phyloP scores from a whole-genome alignment of 2,329 filamentous ascomycete genomes.

The Lithohypha guttulata region DNA sequence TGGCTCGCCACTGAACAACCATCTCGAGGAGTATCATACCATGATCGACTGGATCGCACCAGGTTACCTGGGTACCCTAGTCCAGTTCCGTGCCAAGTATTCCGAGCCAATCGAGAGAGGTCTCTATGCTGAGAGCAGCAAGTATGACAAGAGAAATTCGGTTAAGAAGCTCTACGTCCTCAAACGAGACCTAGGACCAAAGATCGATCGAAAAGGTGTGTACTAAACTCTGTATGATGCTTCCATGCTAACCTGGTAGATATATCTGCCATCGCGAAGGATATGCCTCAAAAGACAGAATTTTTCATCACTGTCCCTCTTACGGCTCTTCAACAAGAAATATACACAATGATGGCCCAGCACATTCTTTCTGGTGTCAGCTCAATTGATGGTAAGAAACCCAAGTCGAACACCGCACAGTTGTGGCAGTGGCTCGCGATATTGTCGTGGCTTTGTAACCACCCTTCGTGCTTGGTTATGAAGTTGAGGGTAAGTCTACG shows the following conservation, averaged over 20 bases:
- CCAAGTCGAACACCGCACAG: conserved; percentile 25
- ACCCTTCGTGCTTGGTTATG: conserved; percentile 43
- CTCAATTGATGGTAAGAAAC: conserved; percentile 22
- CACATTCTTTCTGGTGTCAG: conserved; percentile 29
- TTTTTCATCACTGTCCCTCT: conserved; percentile 68
- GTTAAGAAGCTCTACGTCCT: conserved; percentile 60
- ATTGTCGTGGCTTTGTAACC: conserved; percentile 47
- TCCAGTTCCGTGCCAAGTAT: conserved; percentile 62
- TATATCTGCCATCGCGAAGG: conserved; percentile 53
- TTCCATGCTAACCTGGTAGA: conserved; percentile 34
- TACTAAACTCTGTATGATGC: background rate
- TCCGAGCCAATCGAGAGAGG: conserved; percentile 63
- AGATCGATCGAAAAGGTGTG: conserved; percentile 51
- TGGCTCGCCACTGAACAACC: conserved; percentile 76
- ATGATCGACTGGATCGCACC: conserved; percentile 83
- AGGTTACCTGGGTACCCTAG: conserved; percentile 57
- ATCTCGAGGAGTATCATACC: conserved; percentile 71
- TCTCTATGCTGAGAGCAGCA: conserved; percentile 53
- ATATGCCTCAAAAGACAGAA: conserved; percentile 65
- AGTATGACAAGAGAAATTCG: conserved; percentile 45
- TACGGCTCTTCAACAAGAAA: conserved; percentile 50
- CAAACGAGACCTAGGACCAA: conserved; percentile 61
- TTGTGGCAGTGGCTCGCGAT: conserved; percentile 47
- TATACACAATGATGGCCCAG: conserved; percentile 49
- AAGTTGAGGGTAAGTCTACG: too few species aligned